These are phyloP conservation scores for Endocalyx cinctus DNA, from an alignment of 2,329 filamentous ascomycete species.

Conservation along the genomic window DNA sequence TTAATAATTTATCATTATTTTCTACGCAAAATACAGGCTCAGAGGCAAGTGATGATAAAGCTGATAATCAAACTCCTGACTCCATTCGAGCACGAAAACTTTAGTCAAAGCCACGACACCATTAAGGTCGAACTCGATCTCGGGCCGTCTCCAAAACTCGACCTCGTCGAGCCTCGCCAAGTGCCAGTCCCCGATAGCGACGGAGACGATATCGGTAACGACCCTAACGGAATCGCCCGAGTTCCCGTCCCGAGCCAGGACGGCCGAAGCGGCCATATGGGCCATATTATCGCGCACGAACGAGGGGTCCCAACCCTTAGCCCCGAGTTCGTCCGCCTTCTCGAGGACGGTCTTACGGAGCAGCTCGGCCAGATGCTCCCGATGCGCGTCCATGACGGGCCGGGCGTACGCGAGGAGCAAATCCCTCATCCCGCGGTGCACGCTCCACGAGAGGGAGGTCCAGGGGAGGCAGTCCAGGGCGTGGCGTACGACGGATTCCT, in stretches of 20 bases:
- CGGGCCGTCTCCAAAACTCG: constrained; percentile 5
- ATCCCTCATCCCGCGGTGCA: constrained; percentile 28
- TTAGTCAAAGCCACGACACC: constrained; percentile 27
- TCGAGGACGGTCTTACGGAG: constrained; percentile 10
- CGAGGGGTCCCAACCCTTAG: constrained; percentile 21
- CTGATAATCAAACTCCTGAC: constrained; percentile 30
- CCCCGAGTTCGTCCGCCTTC: constrained; percentile 9
- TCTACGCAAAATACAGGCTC: constrained; percentile 15
- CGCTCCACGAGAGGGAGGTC: constrained; percentile 27
- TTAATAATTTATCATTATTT: no score
- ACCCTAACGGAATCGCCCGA: constrained; percentile 27
- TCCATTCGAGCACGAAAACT: constrained; percentile 30
- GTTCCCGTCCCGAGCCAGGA: constrained; percentile 25
- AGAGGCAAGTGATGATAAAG: constrained; percentile 29
- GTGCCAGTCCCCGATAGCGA: constrained; percentile 12
- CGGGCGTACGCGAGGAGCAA: constrained; percentile 24
- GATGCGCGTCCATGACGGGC: constrained; percentile 20
- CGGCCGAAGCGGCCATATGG: constrained; percentile 21
- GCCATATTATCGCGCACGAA: constrained; percentile 24
- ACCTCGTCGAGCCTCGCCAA: constrained; percentile 15
- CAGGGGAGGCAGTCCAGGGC: constrained; percentile 28
- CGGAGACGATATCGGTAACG: constrained; percentile 20
- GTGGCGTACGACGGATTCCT: constrained; percentile 15
- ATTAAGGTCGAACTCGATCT: constrained; percentile 12
- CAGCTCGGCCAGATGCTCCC: constrained; percentile 14